These are phyloP conservation scores for Lentinula sp. DNA, from an alignment of 768 basidiomycete genomes.

Conservation along the genomic window DNA sequence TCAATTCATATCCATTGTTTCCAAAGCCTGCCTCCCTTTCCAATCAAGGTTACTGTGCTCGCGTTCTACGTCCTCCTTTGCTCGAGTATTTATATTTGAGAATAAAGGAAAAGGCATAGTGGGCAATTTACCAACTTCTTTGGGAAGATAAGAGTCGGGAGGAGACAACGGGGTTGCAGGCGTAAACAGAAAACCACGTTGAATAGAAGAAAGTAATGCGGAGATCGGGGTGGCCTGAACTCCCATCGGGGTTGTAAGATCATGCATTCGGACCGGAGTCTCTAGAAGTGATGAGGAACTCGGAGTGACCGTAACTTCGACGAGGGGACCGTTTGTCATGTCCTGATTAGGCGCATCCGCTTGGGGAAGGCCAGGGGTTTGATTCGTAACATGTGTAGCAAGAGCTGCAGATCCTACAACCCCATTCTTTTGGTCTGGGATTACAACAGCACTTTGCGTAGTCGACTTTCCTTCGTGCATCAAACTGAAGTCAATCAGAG, in stretches of 20 bases:
- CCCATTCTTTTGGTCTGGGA: background rate
- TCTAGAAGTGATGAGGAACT: background rate
- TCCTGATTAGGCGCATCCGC: no score
- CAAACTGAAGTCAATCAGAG: background rate
- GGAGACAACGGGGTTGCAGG: slow-evolving; percentile 36
- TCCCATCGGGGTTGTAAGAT: background rate
- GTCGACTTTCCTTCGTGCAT: background rate
- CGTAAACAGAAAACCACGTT: slow-evolving; percentile 41
- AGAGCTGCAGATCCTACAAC: background rate
- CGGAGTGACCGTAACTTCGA: background rate
- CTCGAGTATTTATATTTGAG: background rate
- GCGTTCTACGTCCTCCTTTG: background rate
- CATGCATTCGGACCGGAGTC: background rate
- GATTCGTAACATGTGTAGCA: background rate
- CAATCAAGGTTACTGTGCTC: background rate
- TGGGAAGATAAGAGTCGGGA: slow-evolving; percentile 25
- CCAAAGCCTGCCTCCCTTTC: background rate
- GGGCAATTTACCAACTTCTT: background rate
- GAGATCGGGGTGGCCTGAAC: slow-evolving; percentile 35
- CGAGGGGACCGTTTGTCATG: no score
- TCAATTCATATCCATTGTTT: background rate
- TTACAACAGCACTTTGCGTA: background rate
- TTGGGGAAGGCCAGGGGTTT: background rate
- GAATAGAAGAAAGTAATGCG: slow-evolving; percentile 32
- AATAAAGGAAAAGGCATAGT: slow-evolving; percentile 2